These are phyloP conservation scores for Teratosphaeriaceae sp. DNA, from an alignment of 2,329 filamentous ascomycete species.

Conservation along the genomic window DNA sequence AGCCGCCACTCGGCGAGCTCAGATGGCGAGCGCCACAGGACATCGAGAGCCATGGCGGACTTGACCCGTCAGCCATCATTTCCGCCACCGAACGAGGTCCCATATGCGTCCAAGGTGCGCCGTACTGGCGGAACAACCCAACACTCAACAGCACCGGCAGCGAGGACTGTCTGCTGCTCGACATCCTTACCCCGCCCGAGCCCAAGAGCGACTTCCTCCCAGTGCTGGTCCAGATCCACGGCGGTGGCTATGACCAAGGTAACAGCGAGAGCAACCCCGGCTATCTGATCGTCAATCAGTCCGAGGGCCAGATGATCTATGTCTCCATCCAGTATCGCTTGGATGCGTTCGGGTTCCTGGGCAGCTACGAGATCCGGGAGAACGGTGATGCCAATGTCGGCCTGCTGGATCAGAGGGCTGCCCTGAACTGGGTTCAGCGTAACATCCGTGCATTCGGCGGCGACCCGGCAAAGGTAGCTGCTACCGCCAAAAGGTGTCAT, in stretches of 20 bases:
- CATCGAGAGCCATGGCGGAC: conserved; percentile 18
- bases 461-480: conserved; percentile 39
- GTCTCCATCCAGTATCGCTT: conserved; percentile 26
- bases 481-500: too few relatives aligned
- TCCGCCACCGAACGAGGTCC: conserved; percentile 20
- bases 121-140: too few relatives aligned
- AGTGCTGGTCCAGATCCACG: conserved; percentile 29
- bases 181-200: conserved; percentile 32
- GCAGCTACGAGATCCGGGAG: conserved; percentile 35
- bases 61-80: conserved; percentile 11
- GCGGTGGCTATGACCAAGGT: conserved; percentile 30
- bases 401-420: conserved; percentile 53
- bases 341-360: conserved; percentile 33
- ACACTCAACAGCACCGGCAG: conserved; percentile 19
- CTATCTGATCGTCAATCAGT: conserved; percentile 21
- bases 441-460: conserved; percentile 56
- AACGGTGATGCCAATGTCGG: conserved; percentile 54
- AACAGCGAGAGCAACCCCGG: conserved; percentile 13
- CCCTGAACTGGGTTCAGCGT: conserved; percentile 53
- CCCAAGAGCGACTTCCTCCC: conserved; percentile 20
- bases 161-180: conserved; percentile 36
- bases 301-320: conserved; percentile 25
- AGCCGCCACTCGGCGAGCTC: conserved; percentile 20
- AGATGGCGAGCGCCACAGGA: conserved; percentile 25
- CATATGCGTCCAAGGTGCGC: conserved; percentile 21